These are phyloP conservation scores for Claviceps arundinis DNA, from an alignment of 2,329 filamentous ascomycete genomes.

Conservation along the genomic window DNA sequence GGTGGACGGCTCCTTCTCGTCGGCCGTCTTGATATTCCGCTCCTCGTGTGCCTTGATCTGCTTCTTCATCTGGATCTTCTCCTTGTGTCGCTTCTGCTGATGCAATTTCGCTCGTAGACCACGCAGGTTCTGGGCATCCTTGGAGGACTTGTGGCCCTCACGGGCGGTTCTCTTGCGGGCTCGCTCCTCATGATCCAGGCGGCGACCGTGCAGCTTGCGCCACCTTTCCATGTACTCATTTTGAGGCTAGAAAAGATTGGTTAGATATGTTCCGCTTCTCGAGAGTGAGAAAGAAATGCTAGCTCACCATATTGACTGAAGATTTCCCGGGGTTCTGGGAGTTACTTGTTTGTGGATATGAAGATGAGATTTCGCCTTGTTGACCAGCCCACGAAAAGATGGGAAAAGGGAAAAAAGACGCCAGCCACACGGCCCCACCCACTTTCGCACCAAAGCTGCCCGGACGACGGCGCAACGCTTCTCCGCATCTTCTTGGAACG, in stretches of 20 bases:
- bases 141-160: conserved; percentile 75
- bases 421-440: not conserved
- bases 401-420: conserved; percentile 2
- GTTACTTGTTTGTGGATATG: not conserved
- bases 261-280: not conserved
- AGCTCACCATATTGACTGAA: conserved; percentile 5
- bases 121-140: conserved; percentile 85
- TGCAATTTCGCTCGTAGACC: conserved; percentile 87
- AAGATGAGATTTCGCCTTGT: conserved; percentile 7
- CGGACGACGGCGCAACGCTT: conserved; percentile 22
- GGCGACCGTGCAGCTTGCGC: conserved; percentile 38
- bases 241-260: conserved; percentile 46
- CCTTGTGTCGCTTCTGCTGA: conserved; percentile 83
- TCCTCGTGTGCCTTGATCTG: conserved; percentile 90
- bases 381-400: conserved; percentile 2
- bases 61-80: conserved; percentile 98
- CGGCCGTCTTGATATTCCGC: conserved; percentile 82
- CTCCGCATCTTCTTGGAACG: conserved; percentile 13
- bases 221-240: conserved; percentile 71
- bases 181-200: conserved; percentile 74
- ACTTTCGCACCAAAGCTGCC: not conserved
- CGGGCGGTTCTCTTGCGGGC: conserved; percentile 75
- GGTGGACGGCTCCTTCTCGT: conserved; percentile 64
- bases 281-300: not conserved
- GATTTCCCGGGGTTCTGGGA: not conserved